Conservation (phyloP, 192 early-diverging fungal genomes). For the Chytriomyces hyalinus region DNA sequence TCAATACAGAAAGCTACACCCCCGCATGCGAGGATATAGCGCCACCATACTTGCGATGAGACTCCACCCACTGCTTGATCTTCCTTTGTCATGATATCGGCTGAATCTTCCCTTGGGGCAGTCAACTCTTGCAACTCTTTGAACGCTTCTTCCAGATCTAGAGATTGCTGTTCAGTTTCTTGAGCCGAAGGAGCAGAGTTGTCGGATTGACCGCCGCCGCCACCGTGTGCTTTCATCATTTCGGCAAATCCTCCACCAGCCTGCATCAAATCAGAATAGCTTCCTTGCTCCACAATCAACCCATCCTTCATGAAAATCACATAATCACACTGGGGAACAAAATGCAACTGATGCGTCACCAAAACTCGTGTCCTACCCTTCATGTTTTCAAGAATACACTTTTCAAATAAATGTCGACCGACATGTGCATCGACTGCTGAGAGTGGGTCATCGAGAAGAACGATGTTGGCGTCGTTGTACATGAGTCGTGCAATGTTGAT, state of each 20-base stretch:
- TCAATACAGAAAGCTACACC: conserved; percentile 51
- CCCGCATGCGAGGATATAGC: conserved; percentile 71
- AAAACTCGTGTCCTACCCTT: conserved; percentile 79
- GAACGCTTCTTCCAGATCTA: neutral
- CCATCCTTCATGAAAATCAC: conserved; percentile 77
- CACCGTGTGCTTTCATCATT: conserved; percentile 45
- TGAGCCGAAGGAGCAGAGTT: neutral
- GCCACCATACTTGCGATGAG: conserved; percentile 69
- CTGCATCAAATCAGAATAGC: conserved; percentile 63
- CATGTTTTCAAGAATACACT: conserved; percentile 69
- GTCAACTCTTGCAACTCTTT: conserved; percentile 2
- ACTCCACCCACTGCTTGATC: conserved; percentile 81
- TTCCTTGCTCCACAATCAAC: conserved; percentile 67
- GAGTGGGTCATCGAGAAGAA: conserved; percentile 84
- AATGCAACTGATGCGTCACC: conserved; percentile 79
- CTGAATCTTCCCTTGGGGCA: neutral
- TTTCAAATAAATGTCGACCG: conserved; percentile 71
- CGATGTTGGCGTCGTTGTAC: conserved; percentile 75
- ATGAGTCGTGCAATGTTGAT: conserved; percentile 79
- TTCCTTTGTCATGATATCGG: conserved; percentile 76
- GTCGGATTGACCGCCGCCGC: no score
- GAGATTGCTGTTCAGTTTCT: neutral
- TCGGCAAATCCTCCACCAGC: conserved; percentile 62
- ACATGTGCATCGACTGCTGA: conserved; percentile 79
- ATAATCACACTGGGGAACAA: conserved; percentile 74